Evolutionary conservation across 2,329 filamentous ascomycete species (phyloP).

Genomic region (Alternaria burnsii): DNA sequence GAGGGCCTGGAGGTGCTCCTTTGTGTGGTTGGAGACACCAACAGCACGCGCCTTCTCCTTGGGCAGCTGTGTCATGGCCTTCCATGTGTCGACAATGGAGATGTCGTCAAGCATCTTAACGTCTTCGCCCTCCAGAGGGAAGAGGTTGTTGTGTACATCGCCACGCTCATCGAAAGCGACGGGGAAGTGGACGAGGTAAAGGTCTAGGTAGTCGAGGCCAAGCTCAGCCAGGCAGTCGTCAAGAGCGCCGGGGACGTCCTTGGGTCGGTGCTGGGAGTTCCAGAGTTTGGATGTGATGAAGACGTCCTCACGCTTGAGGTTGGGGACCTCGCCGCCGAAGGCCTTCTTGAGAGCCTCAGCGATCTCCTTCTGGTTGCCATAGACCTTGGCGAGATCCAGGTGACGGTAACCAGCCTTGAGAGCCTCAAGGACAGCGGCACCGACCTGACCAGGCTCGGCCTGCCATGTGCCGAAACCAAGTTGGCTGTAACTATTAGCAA

Average conservation of each 20-base stretch:
- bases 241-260: conserved; percentile 74
- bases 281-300: conserved; percentile 78
- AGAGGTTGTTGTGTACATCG: conserved; percentile 41
- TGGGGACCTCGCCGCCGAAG: conserved; percentile 58
- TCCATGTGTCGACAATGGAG: conserved; percentile 54
- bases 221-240: conserved; percentile 78
- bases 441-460: conserved; percentile 45
- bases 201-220: conserved; percentile 85
- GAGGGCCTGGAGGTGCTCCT: conserved; percentile 59
- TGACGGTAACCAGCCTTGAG: conserved; percentile 45
- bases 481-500: conserved; percentile 63
- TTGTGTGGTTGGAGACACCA: conserved; percentile 43
- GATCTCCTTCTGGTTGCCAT: conserved; percentile 45
- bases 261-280: conserved; percentile 82
- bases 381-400: conserved; percentile 42
- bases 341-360: conserved; percentile 39
- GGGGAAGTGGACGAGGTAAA: conserved; percentile 80
- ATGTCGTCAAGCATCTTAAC: conserved; percentile 62
- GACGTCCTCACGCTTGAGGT: conserved; percentile 50
- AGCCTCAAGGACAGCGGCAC: conserved; percentile 53
- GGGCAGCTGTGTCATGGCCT: conserved; percentile 51
- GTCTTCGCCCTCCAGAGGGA: conserved; percentile 33
- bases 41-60: conserved; percentile 46
- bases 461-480: conserved; percentile 47
- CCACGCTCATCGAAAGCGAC: conserved; percentile 62